Conservation (phyloP, 2,329 filamentous ascomycete genomes). For the Epicoccum nigrum region DNA sequence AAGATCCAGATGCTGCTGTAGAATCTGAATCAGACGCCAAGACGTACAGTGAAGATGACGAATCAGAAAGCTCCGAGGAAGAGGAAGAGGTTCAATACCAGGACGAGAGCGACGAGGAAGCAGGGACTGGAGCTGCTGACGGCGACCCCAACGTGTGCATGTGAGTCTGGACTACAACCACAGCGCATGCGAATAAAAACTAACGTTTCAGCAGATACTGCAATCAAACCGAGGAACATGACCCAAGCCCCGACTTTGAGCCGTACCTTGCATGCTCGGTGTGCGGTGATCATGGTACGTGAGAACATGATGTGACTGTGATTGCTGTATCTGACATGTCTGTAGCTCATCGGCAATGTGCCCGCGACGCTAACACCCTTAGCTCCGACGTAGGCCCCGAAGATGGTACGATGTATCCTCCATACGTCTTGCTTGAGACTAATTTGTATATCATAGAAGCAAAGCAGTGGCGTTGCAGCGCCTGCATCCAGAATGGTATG, state of each 20-base stretch:
- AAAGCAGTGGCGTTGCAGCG: constrained; percentile 67
- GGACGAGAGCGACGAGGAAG: constrained; percentile 59
- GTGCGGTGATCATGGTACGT: constrained; percentile 84
- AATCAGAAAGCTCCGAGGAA: constrained; percentile 54
- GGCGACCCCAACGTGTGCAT: constrained; percentile 66
- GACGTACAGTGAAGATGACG: constrained; percentile 47
- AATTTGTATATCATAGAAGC: constrained; percentile 53
- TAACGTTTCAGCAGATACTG: constrained; percentile 68
- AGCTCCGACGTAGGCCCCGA: constrained; percentile 64
- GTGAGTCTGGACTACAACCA: constrained; percentile 53
- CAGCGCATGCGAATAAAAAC: constrained; percentile 18
- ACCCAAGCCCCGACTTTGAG: constrained; percentile 81
- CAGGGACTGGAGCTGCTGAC: constrained; percentile 62
- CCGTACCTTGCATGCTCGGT: constrained; percentile 75
- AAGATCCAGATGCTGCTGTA: constrained; percentile 48
- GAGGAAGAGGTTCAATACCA: constrained; percentile 64
- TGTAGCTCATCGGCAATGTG: constrained; percentile 90
- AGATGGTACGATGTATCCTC: constrained; percentile 62
- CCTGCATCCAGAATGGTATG: constrained; percentile 58
- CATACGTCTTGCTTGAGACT: constrained; percentile 9
- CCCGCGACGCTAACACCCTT: constrained; percentile 71
- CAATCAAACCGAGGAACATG: constrained; percentile 79
- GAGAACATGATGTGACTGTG: constrained; percentile 25
- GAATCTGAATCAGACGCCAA: constrained; percentile 48
- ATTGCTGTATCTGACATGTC: constrained; percentile 54